Evolutionary conservation across 352 stramenopile species (phyloP).

Genomic region (Phytophthora melonis): DNA sequence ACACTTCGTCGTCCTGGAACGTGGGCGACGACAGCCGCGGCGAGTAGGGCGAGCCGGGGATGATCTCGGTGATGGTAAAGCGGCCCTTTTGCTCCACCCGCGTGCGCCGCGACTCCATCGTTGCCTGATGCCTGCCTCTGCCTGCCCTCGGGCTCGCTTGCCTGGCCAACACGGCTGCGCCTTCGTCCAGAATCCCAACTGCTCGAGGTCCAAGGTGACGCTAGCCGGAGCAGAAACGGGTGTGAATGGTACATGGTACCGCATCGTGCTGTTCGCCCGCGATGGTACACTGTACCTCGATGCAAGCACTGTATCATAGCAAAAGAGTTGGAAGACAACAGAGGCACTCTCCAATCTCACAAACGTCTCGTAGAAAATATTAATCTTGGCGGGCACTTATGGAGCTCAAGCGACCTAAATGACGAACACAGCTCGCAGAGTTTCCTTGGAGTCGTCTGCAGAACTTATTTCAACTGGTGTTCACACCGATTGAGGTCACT

Average conservation of each 20-base stretch:
- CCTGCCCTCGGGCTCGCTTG: background rate
- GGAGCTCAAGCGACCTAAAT: too few species aligned
- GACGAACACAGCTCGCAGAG: too few species aligned
- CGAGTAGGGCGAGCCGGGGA: constrained; percentile 61
- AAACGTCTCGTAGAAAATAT: too few species aligned
- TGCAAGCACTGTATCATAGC: too few species aligned
- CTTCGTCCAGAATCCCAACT: constrained; percentile 27
- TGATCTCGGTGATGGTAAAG: constrained; percentile 88
- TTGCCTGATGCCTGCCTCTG: background rate
- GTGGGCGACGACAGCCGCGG: constrained; percentile 28
- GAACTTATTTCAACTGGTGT: background rate
- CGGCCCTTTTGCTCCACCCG: constrained; percentile 79
- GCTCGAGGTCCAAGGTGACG: constrained; percentile 14
- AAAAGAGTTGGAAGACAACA: too few species aligned
- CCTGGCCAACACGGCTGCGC: constrained; percentile 4
- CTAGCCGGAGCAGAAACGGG: constrained; percentile 5
- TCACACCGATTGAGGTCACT: too few species aligned
- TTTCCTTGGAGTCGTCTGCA: too few species aligned
- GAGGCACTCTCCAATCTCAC: too few species aligned
- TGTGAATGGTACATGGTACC: background rate
- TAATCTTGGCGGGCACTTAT: too few species aligned
- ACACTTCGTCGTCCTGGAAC: constrained; percentile 36
- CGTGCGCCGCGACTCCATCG: constrained; percentile 50
- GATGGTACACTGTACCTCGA: background rate
- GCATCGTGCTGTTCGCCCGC: background rate